Evolutionary conservation across 2,329 filamentous ascomycete species (phyloP), one percentile per base, ranked within the genome.

Genomic region (Periconia digitata): DNA sequence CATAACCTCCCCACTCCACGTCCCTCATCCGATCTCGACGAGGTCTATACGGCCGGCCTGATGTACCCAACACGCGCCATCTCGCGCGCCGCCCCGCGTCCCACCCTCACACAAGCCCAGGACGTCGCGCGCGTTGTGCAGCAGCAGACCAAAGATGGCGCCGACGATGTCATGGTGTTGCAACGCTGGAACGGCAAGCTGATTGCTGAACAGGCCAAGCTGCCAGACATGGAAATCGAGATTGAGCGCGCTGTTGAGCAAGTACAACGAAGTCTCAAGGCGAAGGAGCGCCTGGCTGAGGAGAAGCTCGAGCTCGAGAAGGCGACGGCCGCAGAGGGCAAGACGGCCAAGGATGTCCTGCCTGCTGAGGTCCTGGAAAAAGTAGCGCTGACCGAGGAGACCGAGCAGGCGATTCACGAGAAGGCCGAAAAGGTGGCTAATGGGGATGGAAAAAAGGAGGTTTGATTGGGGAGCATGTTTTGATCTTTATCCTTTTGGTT

Each of bases 11-110:
- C 95, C 34, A 79, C 77, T 2, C 76, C 84, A 0, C 77, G 79
- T 13, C 85, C 90, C 0, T 90, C 87, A 0, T 74, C 80, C 13
- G 76, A 82, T 6, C 79, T 99, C 40, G 88, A 96, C 67, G 75
- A 84, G 43, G 77, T 95, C 43, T 99, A 97, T 68, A 74, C 80
- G 1, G 72, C 73, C 15, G 76, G 76, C 21, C 67, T 79, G 20
- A 71, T 76, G 51, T 72, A 78, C 44, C 70, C 73, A 1, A 71
- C 72, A 1, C 69, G 74, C 34, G 46, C 70, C 24, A 59, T 70
- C 15, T 72, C 73, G 2, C 69, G 74, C 35, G 67, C 68, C 5
- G 71, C 72, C 1, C 64, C 66, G 2, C 50, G 50, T 0, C 74
- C 74, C 1, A 69, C 68, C 6, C 52, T 54, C 7, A 59, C 71